Percentiles rank a stretch among this genome's conserved stretches.
These are phyloP conservation scores for Ulota crispa DNA, from an alignment of 225 moss, liverwort and hornwort species.

Conservation along the genomic window DNA sequence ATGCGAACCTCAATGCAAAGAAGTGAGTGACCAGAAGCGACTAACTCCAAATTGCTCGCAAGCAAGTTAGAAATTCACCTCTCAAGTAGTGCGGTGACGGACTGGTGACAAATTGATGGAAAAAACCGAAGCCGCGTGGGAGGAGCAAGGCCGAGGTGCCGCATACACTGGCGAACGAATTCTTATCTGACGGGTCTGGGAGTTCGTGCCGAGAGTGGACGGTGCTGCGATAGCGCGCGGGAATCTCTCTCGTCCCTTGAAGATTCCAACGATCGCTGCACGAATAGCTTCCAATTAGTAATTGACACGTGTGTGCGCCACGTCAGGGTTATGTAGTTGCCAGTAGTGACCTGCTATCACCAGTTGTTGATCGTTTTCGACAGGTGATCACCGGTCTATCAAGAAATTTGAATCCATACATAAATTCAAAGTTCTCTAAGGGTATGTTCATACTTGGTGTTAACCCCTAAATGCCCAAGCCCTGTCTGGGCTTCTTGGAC, in stretches of 20 bases:
- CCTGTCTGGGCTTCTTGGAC: too few species aligned
- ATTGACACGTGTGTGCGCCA: neutral
- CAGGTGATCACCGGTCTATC: neutral
- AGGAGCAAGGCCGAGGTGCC: neutral
- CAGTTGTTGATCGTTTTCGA: fast-evolving
- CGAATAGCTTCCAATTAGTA: fast-evolving
- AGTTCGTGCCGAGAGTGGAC: neutral
- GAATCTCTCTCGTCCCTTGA: neutral
- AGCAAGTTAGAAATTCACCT: neutral
- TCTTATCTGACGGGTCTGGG: neutral
- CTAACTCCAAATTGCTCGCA: neutral
- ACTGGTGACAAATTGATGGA: neutral
- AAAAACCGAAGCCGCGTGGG: neutral
- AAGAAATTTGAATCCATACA: too few species aligned
- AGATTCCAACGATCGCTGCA: neutral
- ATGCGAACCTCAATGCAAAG: neutral
- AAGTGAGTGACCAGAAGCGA: neutral
- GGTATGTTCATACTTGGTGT: too few species aligned
- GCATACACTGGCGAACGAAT: neutral
- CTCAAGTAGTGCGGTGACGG: neutral
- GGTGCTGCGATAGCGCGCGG: neutral
- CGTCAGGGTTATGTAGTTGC: neutral
- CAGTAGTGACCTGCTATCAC: neutral
- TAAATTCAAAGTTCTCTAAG: too few species aligned
- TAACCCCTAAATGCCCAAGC: too few species aligned